phyloP scores from a whole-genome alignment of 108 stramenopile species.

The Chaetoceros muelleri region DNA sequence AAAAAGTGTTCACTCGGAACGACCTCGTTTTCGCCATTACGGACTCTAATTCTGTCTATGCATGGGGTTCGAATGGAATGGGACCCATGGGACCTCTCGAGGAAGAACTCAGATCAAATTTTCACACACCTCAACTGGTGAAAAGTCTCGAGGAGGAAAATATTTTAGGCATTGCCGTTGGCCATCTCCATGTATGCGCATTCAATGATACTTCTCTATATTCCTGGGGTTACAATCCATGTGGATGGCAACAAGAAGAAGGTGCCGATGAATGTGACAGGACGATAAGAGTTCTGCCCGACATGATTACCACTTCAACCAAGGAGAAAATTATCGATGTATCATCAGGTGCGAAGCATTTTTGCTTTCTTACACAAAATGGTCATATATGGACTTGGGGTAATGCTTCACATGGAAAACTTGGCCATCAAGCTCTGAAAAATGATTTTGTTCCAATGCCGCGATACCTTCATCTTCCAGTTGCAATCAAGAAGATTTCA shows the following conservation, averaged over 20 bases:
- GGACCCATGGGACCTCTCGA: constrained; percentile 27
- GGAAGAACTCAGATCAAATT: constrained; percentile 15
- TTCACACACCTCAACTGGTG: constrained; percentile 59
- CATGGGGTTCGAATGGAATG: constrained; percentile 66
- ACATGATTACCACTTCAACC: constrained; percentile 18
- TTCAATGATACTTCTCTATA: constrained; percentile 32
- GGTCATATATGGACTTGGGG: constrained; percentile 36
- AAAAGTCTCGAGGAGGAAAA: constrained; percentile 53
- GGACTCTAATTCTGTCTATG: constrained; percentile 49
- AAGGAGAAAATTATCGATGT: constrained; percentile 17
- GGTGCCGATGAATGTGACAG: constrained; percentile 27
- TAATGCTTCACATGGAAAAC: constrained; percentile 32
- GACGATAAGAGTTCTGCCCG: constrained; percentile 14
- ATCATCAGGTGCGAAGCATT: constrained; percentile 34
- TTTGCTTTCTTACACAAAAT: constrained; percentile 17
- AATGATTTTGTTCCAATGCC: constrained; percentile 36
- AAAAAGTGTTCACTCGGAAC: constrained; percentile 33
- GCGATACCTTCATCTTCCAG: constrained; percentile 17
- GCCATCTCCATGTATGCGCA: constrained; percentile 37
- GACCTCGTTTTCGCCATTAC: constrained; percentile 51
- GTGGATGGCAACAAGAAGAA: constrained; percentile 47
- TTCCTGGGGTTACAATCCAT: constrained; percentile 48
- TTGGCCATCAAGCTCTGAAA: constrained; percentile 27
- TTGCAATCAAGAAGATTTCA: constrained; percentile 24
- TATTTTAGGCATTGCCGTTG: constrained; percentile 32